These are phyloP conservation scores for Zangia roseola DNA, from an alignment of 768 basidiomycete genomes.

Conservation along the genomic window DNA sequence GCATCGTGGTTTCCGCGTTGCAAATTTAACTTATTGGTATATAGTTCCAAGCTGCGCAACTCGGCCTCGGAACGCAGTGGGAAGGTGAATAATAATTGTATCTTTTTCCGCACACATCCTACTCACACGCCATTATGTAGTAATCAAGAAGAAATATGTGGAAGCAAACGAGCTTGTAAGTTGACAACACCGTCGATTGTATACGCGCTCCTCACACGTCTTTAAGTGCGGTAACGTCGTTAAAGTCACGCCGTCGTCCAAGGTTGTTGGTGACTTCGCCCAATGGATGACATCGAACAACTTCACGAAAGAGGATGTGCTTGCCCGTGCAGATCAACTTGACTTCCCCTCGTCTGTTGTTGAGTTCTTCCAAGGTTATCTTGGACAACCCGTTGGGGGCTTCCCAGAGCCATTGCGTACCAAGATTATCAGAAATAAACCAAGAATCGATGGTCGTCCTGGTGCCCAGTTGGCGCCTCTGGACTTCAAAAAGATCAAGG, in stretches of 20 bases:
- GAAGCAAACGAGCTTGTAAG: slow-evolving; percentile 92
- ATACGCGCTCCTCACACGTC: slow-evolving; percentile 5
- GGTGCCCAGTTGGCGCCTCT: slow-evolving; percentile 84
- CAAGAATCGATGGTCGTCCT: slow-evolving; percentile 90
- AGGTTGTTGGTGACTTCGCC: slow-evolving; percentile 98
- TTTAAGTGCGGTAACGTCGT: slow-evolving; percentile 91
- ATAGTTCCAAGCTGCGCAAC: slow-evolving; percentile 97
- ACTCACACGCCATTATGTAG: slow-evolving; percentile 36
- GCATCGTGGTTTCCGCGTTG: slow-evolving; percentile 14
- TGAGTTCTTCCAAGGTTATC: slow-evolving; percentile 99
- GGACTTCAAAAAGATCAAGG: slow-evolving; percentile 96
- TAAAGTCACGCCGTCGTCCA: slow-evolving; percentile 99
- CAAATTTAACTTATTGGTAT: slow-evolving; percentile 17
- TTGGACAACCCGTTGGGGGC: slow-evolving; percentile 96
- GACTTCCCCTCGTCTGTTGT: slow-evolving; percentile 98
- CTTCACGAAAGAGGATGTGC: slow-evolving; percentile 81
- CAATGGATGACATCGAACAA: slow-evolving; percentile 99
- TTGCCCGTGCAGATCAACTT: slow-evolving; percentile 81
- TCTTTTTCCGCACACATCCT: not conserved
- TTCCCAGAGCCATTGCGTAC: slow-evolving; percentile 97
- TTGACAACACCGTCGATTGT: slow-evolving; percentile 9
- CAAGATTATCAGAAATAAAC: slow-evolving; percentile 89
- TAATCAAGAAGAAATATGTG: slow-evolving; percentile 98
- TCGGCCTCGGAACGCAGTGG: slow-evolving; percentile 98
- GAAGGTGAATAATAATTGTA: slow-evolving; percentile 46